Evolutionary conservation across 1,139 yeast species (phyloP), one percentile per base, ranked within the genome.

Genomic region (Saccharomyces hybrid): DNA sequence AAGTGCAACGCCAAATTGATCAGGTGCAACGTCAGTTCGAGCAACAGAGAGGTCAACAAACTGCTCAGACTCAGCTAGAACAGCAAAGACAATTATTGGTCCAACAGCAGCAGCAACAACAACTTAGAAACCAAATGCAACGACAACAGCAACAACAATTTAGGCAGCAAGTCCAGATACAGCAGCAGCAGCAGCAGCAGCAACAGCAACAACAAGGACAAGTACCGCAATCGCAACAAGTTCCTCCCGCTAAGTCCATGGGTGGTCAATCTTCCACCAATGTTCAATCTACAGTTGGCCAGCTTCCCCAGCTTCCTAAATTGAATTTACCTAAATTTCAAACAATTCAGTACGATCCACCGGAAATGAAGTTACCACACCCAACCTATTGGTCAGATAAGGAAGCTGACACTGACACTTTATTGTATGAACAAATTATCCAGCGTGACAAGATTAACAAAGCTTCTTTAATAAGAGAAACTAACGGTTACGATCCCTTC

Each of bases 391-490:
- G 91, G 93, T 82, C 88, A 0, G 78, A 59, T 0, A 72, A 75
- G 53, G 71, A 72, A 5, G 73, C 78, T 0, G 66, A 82, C 1
- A 66, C 75, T 1, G 85, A 83, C 57, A 70, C 83, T 11, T 66
- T 74, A 52, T 60, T 82, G 25, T 86, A 85, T 64, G 95, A 86
- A 64, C 78, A 78, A 52, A 68, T 84, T 9, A 76, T 83, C 14
- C 66, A 72, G 23, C 78, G 83, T 57, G 91, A 86, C 64, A 63
- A 73, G n/a, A 65, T 70, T 23, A 77, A 73, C 59, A 65, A 70
- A 58, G 65, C 68, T 20, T 64, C 59, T 41, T 60, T 54, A 47
- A 68, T 66, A 34, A 70, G 68, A 54, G 70, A 70, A 57, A 70
- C 68, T 52, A 80, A 73, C 58, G 68, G 71, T 27, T 73, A 68